Evolutionary conservation across 2,329 filamentous ascomycete genomes (phyloP), one percentile per base, ranked within the genome.

Genomic region (Boeremia lycopersici): DNA sequence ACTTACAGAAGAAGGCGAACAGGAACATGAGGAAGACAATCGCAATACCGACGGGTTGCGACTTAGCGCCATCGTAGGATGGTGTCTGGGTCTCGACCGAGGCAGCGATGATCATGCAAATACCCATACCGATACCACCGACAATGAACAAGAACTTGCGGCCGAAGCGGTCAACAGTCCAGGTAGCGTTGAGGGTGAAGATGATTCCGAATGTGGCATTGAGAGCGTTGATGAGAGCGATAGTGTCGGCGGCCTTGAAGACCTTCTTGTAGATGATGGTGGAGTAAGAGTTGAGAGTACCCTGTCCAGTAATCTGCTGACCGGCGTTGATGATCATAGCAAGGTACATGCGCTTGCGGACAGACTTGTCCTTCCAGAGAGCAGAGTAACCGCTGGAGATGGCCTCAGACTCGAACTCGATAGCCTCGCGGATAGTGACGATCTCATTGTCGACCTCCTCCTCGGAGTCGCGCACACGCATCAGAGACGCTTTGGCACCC

Each of bases 251-350:
- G 48, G 74, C 79, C 23, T 76, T 80, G 78, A 87, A 90, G 23
- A 90, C 83, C 69, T 88, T 86, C 76, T 88, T 84, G 78, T 90
- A 90, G 67, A 90, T 88, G 63, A 84, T 83, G n/a, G 87, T 88
- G 17, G 84, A 87, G 79, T 90, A 90, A 3, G 83, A 82, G 80
- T 90, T 90, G 61, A 90, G 80, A 1, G 86, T 87, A 59, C 88
- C 88, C 73, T 90, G 88, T 17, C 88, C 88, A 5, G 87, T 88
- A 35, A 90, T 80, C 72, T 90, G 88, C 72, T 89, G 88, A 40
- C 87, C 87, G 40, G 86, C 81, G 69, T 90, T 90, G 73, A 90
- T 76, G 43, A 89, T 74, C 60, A 88, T 82, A 23, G 86, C 86
- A 28, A 90, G 81, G 39, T 80, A 75, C 60, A 90, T 81, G 48